These are phyloP conservation scores for Metschnikowia gelsemii DNA, from an alignment of 805 yeast genomes.

Conservation along the genomic window DNA sequence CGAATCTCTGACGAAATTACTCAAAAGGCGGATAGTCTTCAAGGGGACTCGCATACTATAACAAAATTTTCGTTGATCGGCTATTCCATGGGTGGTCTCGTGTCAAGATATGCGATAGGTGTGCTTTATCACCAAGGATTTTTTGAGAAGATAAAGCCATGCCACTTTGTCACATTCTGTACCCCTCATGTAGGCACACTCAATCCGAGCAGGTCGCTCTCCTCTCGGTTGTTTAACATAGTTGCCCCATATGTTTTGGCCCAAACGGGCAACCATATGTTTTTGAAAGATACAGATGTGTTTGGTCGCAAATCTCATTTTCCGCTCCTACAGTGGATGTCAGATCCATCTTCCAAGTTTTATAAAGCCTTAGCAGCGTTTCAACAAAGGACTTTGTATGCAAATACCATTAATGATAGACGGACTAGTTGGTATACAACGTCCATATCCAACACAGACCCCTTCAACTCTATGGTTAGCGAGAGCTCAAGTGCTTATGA, in stretches of 20 bases:
- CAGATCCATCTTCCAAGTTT: conserved; percentile 15
- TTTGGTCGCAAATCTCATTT: conserved; percentile 2
- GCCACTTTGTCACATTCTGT: conserved; percentile 51
- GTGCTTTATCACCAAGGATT: conserved; percentile 52
- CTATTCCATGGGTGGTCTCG: conserved; percentile 84
- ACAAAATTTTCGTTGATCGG: conserved; percentile 74
- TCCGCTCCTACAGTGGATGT: conserved; percentile 19
- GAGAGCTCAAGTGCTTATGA: conserved; percentile 28
- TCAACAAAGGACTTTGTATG: conserved; percentile 12
- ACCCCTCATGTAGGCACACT: conserved; percentile 68
- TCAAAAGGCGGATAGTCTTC: conserved; percentile 14
- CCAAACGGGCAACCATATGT: conserved; percentile 72
- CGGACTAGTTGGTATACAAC: conserved; percentile 83
- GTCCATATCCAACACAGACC: conserved; percentile 62
- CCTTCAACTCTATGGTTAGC: conserved; percentile 52
- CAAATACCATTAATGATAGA: conserved; percentile 19
- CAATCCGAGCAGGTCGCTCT: conserved; percentile 41
- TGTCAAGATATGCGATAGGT: conserved; percentile 80
- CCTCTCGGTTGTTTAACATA: conserved; percentile 54
- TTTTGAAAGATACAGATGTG: conserved; percentile 45
- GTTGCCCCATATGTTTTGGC: conserved; percentile 68
- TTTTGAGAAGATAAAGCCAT: conserved; percentile 54
- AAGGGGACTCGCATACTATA: conserved; percentile 31
- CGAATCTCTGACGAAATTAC: conserved; percentile 68
- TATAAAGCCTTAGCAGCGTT: conserved; percentile 12